Evolutionary conservation across 2,329 filamentous ascomycete genomes (phyloP).

Genomic region (Talaromyces funiculosus): DNA sequence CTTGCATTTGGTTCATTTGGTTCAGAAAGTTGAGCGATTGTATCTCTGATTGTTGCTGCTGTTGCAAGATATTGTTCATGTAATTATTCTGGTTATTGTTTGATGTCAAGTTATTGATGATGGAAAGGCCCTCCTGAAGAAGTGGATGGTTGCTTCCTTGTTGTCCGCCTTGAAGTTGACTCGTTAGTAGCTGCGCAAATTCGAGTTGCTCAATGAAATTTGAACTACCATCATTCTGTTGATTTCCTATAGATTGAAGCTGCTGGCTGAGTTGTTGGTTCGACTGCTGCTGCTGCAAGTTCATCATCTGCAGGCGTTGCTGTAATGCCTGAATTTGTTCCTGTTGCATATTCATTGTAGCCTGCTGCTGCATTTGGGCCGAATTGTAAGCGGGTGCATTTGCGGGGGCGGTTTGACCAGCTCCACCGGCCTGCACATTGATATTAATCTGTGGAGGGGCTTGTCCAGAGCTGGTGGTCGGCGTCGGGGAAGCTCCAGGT

Average conservation of each 20-base stretch:
- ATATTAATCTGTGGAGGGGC: not conserved
- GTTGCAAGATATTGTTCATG: slow-evolving; percentile 5
- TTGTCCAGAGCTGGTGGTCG: not conserved
- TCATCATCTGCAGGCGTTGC: slow-evolving; percentile 11
- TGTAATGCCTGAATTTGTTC: slow-evolving; percentile 10
- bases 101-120: slow-evolving; percentile 5
- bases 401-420: not conserved
- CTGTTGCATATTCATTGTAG: not conserved
- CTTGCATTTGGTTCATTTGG: not conserved
- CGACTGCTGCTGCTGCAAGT: slow-evolving; percentile 9
- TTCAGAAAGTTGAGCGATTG: not conserved
- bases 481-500: not conserved
- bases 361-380: slow-evolving; percentile 1
- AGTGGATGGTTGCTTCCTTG: not conserved
- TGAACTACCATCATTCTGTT: not conserved
- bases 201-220: slow-evolving; percentile 3
- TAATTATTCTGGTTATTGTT: not conserved
- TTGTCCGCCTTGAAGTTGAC: slow-evolving; percentile 7
- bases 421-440: not conserved
- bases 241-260: not conserved
- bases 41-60: slow-evolving; percentile 7
- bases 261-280: slow-evolving; percentile 1
- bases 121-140: not conserved
- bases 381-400: not conserved
- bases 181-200: slow-evolving; percentile 1